Conservation (phyloP, 2,329 filamentous ascomycete genomes). For the Stenocarpella maydis region DNA sequence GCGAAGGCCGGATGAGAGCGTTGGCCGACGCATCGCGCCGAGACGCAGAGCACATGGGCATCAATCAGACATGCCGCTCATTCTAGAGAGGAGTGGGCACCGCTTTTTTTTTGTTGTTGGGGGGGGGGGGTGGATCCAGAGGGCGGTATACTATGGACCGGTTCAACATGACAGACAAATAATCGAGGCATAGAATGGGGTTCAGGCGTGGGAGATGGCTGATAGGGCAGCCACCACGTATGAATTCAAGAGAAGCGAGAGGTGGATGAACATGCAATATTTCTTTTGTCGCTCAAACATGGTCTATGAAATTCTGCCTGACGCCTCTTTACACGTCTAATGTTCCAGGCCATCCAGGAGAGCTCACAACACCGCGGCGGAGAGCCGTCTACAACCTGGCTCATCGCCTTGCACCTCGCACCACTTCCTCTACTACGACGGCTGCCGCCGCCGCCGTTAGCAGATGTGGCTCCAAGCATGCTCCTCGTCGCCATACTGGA, state of each 20-base stretch:
- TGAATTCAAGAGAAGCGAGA: neutral
- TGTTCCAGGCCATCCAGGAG: neutral
- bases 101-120: too few species aligned
- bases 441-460: slow-evolving; percentile 35
- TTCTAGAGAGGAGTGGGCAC: slow-evolving; percentile 14
- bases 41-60: slow-evolving; percentile 7
- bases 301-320: slow-evolving; percentile 20
- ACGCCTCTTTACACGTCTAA: neutral
- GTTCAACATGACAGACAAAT: slow-evolving; percentile 2
- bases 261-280: slow-evolving; percentile 29
- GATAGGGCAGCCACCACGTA: slow-evolving; percentile 22
- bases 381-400: neutral
- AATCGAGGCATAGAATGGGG: slow-evolving; percentile 30
- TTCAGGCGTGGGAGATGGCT: slow-evolving; percentile 10
- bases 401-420: neutral
- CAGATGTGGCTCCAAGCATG: slow-evolving; percentile 85
- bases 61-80: slow-evolving; percentile 2
- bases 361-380: neutral
- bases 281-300: slow-evolving; percentile 29
- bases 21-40: slow-evolving; percentile 8
- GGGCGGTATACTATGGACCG: slow-evolving; percentile 19
- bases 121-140: neutral
- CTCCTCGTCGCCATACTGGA: slow-evolving; percentile 93
- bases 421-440: neutral
- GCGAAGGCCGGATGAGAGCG: neutral